Base-by-base conservation (phyloP, 805 yeast species). In the Ogataea paradorogensis region DNA sequence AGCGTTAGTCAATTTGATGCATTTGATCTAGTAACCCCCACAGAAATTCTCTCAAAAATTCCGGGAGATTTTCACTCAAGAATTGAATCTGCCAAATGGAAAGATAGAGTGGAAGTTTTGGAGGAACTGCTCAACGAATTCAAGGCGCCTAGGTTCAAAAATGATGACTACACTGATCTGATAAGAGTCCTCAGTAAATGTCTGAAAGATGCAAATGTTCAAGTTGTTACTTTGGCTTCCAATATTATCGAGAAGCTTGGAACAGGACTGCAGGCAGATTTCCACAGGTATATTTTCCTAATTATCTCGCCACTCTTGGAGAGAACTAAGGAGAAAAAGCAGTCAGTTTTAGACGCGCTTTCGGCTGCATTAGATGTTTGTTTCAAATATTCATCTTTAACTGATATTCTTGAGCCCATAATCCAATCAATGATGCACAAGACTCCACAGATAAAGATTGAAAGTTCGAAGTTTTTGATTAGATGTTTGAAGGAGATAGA, bases 311-410 rank as follows among this genome's bases (percentile, higher is more conserved):
- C 93, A 0, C 61, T 85, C 42, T 62, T 93, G 30, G 96, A 88
- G 49, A 73, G 97, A 51, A 76, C 86, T 10, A 90, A 88, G 56
- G 99, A 93, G 59, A 89, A 85, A 67, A 91, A 91, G 55, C 81
- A 76, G 18, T 67, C 82, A 3, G 93, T 88, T 0, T 67, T 84
- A 2, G 89, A 82, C 16, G 83, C 93, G 0, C 66, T 91, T n/a
- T 67, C 70, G 14, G 63, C 59, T 18, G 82, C 91, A 0, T 66
- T 90, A 37, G 84, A 82, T 58, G 74, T 84, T 0, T 70, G 84
- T 3, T 84, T 80, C 48, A 54, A 53, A 24, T 65, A 65, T 44
- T 67, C 81, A 9, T 70, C 78, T 0, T 65, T 76, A 15, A 53
- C 69, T 27, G 84, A 77, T 26, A 63, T 85, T 15, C 59, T 84